These are phyloP conservation scores for Lasiodiplodia sp. DNA, from an alignment of 2,329 filamentous ascomycete genomes.

Conservation along the genomic window DNA sequence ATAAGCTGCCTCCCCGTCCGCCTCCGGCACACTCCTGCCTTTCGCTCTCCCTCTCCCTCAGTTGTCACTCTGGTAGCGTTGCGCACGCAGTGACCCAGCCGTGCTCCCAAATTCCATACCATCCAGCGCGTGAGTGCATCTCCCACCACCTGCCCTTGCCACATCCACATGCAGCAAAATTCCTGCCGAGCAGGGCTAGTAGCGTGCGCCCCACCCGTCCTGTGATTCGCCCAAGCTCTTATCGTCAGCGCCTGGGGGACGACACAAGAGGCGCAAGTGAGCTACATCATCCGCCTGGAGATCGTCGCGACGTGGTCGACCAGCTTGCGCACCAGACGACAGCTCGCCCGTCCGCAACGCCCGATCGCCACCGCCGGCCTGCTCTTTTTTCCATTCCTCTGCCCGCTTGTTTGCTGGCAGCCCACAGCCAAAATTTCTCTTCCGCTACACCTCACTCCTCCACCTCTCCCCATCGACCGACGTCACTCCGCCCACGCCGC, in stretches of 20 bases:
- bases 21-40: conserved; percentile 21
- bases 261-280: conserved; percentile 19
- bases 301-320: conserved; percentile 28
- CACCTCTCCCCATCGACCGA: conserved; percentile 10
- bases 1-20: conserved; percentile 25
- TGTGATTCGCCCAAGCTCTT: conserved; percentile 32
- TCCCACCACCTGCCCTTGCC: conserved; percentile 9
- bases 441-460: conserved; percentile 4
- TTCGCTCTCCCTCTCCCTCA: conserved; percentile 16
- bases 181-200: conserved; percentile 29
- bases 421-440: conserved; percentile 18
- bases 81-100: conserved; percentile 25
- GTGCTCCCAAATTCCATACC: background rate
- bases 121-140: conserved; percentile 22
- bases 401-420: conserved; percentile 6
- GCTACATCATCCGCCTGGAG: conserved; percentile 27
- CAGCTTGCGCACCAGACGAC: conserved; percentile 24
- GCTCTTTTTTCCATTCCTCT: conserved; percentile 15
- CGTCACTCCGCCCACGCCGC: conserved; percentile 6
- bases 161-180: conserved; percentile 22
- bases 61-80: conserved; percentile 28
- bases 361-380: conserved; percentile 19
- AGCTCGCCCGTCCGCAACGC: conserved; percentile 10
- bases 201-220: conserved; percentile 16
- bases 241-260: conserved; percentile 26